Base-by-base conservation (phyloP, 257 asterid genomes). In the Craterostigma plantagineum region DNA sequence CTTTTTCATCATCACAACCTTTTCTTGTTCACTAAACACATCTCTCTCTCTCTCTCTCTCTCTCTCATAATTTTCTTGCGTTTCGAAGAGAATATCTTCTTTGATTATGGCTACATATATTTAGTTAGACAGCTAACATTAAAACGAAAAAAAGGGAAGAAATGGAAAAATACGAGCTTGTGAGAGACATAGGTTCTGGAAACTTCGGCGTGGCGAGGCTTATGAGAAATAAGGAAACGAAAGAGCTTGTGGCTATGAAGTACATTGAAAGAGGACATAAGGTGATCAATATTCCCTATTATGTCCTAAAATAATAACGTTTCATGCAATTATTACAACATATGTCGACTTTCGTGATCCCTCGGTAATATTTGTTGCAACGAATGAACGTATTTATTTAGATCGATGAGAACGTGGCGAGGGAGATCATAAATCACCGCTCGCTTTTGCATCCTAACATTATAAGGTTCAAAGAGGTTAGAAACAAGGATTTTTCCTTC, bases 191-290 rank as follows among this genome's bases (percentile, higher is more conserved):
- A 51, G 93, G 91, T 42, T 67, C 90, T 42, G 92, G 92, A 14
- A 79, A 79, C 63, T 79, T 79, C 47, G 92, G 92, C 11, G 83
- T 79, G 52, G 92, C 92, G 0, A 69, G 92, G 75, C 84, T 79
- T n/a, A 72, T 79, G 92, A 70, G 84, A 58, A 56, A 80, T 68
- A 80, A 80, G 79, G 82, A 76, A 63, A 80, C 93, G 3, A 76
- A 71, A 61, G 91, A 80, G 63, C 93, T 80, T 11, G 85, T 80
- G 48, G 93, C 93, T 13, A 76, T 80, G 85, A 80, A 80, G 59
- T 80, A 70, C 76, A 76, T 80, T 34, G 93, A 80, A 41, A 66
- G 93, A 70, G 93, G 93, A 18, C 68, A 52, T 55, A 80, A 76
- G 93, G 93, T 80, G 56, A 34, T 66, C 36, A 36, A 1, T 2